A percentile compares a stretch with the other conserved stretches of the same genome.
Conservation (phyloP, 1,284 basidiomycete species). For the Sporisorium iseilematis-ciliati region DNA sequence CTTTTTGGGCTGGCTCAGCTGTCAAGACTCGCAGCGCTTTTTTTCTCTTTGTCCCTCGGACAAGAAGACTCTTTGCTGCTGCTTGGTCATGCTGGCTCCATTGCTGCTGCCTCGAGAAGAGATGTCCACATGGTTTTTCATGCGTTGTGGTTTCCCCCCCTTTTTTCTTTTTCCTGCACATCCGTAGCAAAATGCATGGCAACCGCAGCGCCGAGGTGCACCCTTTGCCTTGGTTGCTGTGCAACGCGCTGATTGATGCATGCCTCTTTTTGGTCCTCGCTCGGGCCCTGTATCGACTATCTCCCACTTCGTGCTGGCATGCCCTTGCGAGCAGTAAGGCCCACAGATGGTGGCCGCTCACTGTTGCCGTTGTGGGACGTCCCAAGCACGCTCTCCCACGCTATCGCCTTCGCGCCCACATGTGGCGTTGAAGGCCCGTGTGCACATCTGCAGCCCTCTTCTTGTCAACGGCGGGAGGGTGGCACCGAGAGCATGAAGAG, state of each 20-base stretch:
- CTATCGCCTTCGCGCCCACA: too few species aligned
- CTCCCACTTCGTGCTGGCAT: too few species aligned
- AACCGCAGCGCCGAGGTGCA: background rate
- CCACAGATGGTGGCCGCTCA: too few species aligned
- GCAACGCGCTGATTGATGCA: background rate
- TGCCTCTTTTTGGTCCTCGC: too few species aligned
- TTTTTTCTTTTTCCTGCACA: background rate
- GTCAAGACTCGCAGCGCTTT: background rate
- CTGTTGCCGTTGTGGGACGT: too few species aligned
- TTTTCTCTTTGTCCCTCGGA: background rate
- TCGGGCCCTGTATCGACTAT: too few species aligned
- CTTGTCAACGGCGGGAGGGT: too few species aligned
- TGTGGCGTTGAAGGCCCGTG: too few species aligned
- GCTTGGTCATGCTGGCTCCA: background rate
- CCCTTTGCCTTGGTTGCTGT: background rate
- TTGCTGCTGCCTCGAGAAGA: background rate
- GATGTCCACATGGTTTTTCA: slow-evolving; percentile 1
- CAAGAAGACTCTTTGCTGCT: background rate
- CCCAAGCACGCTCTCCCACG: too few species aligned
- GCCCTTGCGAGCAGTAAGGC: too few species aligned
- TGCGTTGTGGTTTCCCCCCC: background rate
- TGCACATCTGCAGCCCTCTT: too few species aligned
- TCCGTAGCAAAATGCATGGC: background rate
- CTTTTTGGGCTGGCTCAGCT: background rate
- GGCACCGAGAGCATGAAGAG: too few species aligned